Conservation (phyloP, 2,329 filamentous ascomycete genomes). For the Amauroascus niger region DNA sequence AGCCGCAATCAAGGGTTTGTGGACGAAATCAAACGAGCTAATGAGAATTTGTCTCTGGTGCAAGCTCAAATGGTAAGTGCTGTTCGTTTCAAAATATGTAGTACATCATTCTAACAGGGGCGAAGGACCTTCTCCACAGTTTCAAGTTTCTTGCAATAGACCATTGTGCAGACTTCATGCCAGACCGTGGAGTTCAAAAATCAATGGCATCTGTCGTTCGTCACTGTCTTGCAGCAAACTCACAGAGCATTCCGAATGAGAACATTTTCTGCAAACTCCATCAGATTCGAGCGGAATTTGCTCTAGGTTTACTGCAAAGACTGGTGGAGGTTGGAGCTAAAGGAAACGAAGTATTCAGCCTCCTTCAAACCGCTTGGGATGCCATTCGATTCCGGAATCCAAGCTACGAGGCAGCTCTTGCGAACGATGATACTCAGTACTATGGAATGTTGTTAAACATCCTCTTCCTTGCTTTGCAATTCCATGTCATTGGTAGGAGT, state of each 20-base stretch:
- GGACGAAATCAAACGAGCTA: constrained; percentile 74
- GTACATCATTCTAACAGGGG: constrained; percentile 23
- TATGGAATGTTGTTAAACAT: constrained; percentile 77
- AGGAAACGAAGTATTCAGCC: constrained; percentile 42
- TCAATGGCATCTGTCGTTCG: constrained; percentile 65
- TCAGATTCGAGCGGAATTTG: constrained; percentile 66
- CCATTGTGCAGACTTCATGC: constrained; percentile 55
- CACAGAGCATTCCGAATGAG: constrained; percentile 60
- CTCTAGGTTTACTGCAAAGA: constrained; percentile 71
- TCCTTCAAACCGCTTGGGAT: constrained; percentile 53
- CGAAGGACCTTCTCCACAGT: constrained; percentile 66
- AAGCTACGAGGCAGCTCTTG: constrained; percentile 52
- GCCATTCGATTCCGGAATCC: constrained; percentile 46
- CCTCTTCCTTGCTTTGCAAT: constrained; percentile 68
- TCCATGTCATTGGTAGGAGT: constrained; percentile 32
- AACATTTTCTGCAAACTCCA: constrained; percentile 72
- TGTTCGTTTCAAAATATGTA: background rate
- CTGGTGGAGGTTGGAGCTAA: constrained; percentile 52
- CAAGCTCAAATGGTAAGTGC: constrained; percentile 72
- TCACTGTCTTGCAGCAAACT: constrained; percentile 71
- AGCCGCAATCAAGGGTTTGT: constrained; percentile 60
- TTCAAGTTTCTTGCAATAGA: constrained; percentile 86
- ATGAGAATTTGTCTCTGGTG: constrained; percentile 81
- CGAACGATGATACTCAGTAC: constrained; percentile 53
- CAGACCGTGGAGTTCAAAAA: constrained; percentile 50